Conservation (phyloP, 1,284 basidiomycete genomes). For the Cerioporus squamosus region DNA sequence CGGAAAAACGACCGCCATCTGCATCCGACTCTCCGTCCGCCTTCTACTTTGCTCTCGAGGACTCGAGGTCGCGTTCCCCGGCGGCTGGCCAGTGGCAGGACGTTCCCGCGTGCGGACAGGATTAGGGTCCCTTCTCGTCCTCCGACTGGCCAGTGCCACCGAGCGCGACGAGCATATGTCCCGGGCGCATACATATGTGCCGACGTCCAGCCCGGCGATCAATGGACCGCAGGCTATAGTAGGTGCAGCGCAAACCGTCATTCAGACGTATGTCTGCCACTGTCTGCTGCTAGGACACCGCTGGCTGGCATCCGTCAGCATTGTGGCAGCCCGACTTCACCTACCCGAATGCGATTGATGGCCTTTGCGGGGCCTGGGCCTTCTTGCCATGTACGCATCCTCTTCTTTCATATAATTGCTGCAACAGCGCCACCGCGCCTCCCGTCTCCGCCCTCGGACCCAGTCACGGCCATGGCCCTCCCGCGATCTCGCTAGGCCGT, state of each 20-base stretch:
- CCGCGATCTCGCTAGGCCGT: not conserved
- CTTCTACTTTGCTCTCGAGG: no score
- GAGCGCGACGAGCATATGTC: not conserved
- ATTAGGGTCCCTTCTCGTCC: slow-evolving; percentile 12
- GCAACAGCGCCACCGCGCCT: not conserved
- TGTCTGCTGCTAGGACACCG: slow-evolving; percentile 6
- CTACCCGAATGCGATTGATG: not conserved
- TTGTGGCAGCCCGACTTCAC: no score
- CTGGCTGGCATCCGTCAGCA: not conserved
- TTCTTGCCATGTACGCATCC: not conserved
- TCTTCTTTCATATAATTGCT: not conserved
- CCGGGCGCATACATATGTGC: not conserved
- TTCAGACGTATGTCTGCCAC: not conserved
- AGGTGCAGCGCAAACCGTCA: not conserved
- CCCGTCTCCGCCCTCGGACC: slow-evolving; percentile 1
- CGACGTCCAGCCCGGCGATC: slow-evolving; percentile 8
- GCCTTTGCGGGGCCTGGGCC: not conserved
- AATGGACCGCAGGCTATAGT: slow-evolving; percentile 1
- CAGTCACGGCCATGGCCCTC: not conserved
- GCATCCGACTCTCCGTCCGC: no score
- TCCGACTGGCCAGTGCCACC: slow-evolving; percentile 15
- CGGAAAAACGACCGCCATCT: no score
- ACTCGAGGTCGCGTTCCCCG: no score
- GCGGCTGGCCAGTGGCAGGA: not conserved
- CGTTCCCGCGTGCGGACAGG: not conserved